Evolutionary conservation across 2,329 filamentous ascomycete species (phyloP).

Genomic region (Bipolaris gigantea): DNA sequence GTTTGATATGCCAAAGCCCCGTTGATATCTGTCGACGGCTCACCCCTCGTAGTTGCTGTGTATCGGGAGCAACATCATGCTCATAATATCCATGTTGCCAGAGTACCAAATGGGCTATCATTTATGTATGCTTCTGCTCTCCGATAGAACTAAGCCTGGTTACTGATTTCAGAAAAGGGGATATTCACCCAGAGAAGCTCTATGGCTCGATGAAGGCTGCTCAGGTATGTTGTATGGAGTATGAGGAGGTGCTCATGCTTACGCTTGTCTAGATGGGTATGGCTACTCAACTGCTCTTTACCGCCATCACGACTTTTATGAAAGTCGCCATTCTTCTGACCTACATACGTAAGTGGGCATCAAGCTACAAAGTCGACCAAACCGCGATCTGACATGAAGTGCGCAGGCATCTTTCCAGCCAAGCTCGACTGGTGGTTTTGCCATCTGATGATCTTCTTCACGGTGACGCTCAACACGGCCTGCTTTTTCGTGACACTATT

Average conservation of each 20-base stretch:
- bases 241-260: background rate
- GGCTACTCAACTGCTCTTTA: constrained; percentile 29
- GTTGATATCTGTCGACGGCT: background rate
- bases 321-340: constrained; percentile 32
- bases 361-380: accelerated
- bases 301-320: constrained; percentile 28
- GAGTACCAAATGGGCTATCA: constrained; percentile 36
- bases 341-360: constrained; percentile 18
- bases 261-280: constrained; percentile 25
- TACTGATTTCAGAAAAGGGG: constrained; percentile 20
- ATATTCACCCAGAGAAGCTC: constrained; percentile 20
- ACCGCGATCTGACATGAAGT: background rate
- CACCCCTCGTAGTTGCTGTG: constrained; percentile 15
- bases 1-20: background rate
- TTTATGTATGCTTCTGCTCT: constrained; percentile 20
- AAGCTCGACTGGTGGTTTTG: constrained; percentile 36
- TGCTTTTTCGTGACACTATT: constrained; percentile 33
- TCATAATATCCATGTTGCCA: constrained; percentile 28
- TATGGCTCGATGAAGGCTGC: constrained; percentile 22
- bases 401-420: constrained; percentile 30
- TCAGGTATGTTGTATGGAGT: constrained; percentile 14
- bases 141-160: background rate
- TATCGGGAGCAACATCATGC: constrained; percentile 32
- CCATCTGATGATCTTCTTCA: constrained; percentile 28
- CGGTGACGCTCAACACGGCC: constrained; percentile 19